These are phyloP conservation scores for Calonectria pseudoturangicola DNA, from an alignment of 2,329 filamentous ascomycete genomes.

Conservation along the genomic window DNA sequence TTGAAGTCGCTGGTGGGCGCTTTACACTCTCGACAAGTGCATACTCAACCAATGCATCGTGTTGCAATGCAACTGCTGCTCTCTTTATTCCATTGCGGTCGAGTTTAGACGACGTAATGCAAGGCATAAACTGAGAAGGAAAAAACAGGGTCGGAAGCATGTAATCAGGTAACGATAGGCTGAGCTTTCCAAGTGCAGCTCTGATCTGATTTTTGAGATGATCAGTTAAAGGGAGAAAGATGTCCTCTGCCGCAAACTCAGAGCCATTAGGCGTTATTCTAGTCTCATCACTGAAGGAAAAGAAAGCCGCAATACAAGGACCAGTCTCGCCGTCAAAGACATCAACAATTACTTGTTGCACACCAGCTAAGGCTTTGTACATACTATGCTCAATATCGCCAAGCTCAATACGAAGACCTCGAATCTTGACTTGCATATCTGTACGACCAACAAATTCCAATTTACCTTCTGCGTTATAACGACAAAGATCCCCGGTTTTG, in stretches of 20 bases:
- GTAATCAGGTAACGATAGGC: slow-evolving; percentile 37
- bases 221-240: slow-evolving; percentile 4
- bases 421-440: slow-evolving; percentile 73
- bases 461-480: neutral
- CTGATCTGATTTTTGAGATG: neutral
- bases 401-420: slow-evolving; percentile 64
- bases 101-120: slow-evolving; percentile 42
- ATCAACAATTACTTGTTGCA: slow-evolving; percentile 11
- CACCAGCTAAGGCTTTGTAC: neutral
- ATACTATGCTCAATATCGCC: slow-evolving; percentile 3
- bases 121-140: slow-evolving; percentile 37
- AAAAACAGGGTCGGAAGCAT: slow-evolving; percentile 48
- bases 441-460: slow-evolving; percentile 44
- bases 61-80: slow-evolving; percentile 12
- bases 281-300: slow-evolving; percentile 1
- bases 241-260: slow-evolving; percentile 3
- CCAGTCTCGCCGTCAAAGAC: neutral
- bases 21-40: slow-evolving; percentile 23
- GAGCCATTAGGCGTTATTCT: neutral
- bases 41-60: slow-evolving; percentile 20
- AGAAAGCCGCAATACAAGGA: slow-evolving; percentile 10
- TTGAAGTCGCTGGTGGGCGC: slow-evolving; percentile 6
- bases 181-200: neutral
- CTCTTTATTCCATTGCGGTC: slow-evolving; percentile 31
- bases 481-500: neutral